Base-by-base conservation (phyloP, 129 eudicot species). In the Solidago caesia region DNA sequence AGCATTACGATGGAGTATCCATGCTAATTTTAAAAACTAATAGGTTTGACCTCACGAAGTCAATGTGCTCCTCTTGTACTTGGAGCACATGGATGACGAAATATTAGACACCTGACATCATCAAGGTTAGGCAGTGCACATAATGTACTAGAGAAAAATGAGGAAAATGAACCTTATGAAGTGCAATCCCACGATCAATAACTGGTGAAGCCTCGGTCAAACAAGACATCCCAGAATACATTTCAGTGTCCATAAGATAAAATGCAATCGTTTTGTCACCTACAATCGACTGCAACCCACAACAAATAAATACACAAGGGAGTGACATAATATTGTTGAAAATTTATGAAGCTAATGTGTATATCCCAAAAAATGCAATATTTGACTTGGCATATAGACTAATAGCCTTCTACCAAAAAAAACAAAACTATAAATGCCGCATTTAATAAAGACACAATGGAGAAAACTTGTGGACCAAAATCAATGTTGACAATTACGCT, bases 261-360 rank as follows among this genome's bases (percentile, higher is more conserved):
- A 91, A 95, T n/a, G 97, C 97, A 67, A 91, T 82, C 44, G 97
- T 89, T 76, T 95, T 91, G 80, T 91, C 99, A 71, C 99, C 99
- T 57, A 95, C 99, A 79, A 95, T 95, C 74, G 97, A 76, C 99
- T 95, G 79, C 74, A 82, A 70, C 65, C 46, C 70, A 26, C 70
- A 73, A 29, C 39, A 59, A 74, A 46, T 25, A 46, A 15, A 78
- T 21, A 63, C 62, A 42, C 57, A 48, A 68, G 46, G 68, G 58
- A 33, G 16, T 57, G 64, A 45, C 7, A 14, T 49, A 5, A 59
- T 4, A 58, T 13, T 29, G 7, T 73, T 7, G 12, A 67, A 7
- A 67, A 8, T 21, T 6, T 67, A 44, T 15, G 45, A n/a, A 27
- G 44, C 5, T 11, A 58, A 39, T 44, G 15, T 39, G 8, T 55